Evolutionary conservation across 2,329 filamentous ascomycete species (phyloP), one percentile per base, ranked within the genome.

Genomic region (Cladosporium sp.): DNA sequence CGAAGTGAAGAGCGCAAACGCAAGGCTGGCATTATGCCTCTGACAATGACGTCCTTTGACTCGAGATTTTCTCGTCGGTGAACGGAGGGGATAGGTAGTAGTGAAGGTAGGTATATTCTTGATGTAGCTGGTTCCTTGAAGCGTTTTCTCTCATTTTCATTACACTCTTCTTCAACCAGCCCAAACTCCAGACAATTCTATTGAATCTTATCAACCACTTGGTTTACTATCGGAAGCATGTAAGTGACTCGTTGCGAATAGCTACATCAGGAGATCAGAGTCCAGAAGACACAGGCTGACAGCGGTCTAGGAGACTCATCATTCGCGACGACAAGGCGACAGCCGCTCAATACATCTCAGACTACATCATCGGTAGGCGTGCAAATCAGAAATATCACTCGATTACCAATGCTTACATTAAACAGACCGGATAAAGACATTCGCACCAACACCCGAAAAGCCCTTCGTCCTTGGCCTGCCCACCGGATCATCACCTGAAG

Each of bases 401-500:
- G 3, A 12, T 18, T 18, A 42, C 40, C 34, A 24, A 50, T 32
- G 8, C 50, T 47, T 3, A 53, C 43, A 17, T 51, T 54, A n/a
- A 20, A 19, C 57, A 85, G 85, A 87, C 61, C 84, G 88, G 59
- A 92, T 93, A 75, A 87, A 85, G 62, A 73, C 81, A 54, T 93
- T 89, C 70, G 78, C 79, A 43, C 88, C 89, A 32, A 87, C 85
- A 4, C 73, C 84, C 42, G 73, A 82, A 57, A 82, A 83, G 58
- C 88, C 88, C 1, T 93, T 95, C 64, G 86, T 93, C 5, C 81
- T 95, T 41, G 89, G 89, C 52, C 77, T 95, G 6, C 89, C 89
- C 8, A 95, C 89, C 1, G 89, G 89, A 48, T 90, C 86, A 61
- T 91, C 85, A 56, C 89, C 89, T 2, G 80, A 90, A 54, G 77